Evolutionary conservation across 129 eudicot species (phyloP).

Genomic region (Artemisia argyi): DNA sequence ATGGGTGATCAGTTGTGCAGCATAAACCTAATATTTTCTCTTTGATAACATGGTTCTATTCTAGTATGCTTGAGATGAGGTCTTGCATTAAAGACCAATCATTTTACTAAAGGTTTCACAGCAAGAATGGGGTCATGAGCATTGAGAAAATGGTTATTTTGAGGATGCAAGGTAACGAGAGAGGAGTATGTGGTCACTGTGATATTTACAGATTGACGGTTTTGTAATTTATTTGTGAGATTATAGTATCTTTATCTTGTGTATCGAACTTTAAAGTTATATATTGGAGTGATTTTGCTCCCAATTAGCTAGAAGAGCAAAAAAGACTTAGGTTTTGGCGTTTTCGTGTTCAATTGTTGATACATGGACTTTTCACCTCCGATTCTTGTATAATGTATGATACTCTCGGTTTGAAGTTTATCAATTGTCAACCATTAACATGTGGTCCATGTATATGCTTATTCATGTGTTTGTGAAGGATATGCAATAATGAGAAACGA

Average conservation of each 20-base stretch:
- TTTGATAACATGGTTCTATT: neutral
- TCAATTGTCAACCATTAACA: neutral
- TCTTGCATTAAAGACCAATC: constrained; percentile 5
- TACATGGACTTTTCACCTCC: neutral
- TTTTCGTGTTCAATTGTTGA: constrained; percentile 3
- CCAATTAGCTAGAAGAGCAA: constrained; percentile 14
- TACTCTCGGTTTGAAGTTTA: constrained; percentile 3
- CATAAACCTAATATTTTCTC: neutral
- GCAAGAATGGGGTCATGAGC: constrained; percentile 3
- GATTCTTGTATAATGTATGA: neutral
- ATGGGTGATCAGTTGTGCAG: constrained; percentile 14
- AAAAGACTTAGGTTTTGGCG: neutral
- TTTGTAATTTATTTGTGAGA: constrained; percentile 32
- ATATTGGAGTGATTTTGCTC: constrained; percentile 27
- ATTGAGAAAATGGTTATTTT: constrained; percentile 15
- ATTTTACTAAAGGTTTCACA: neutral
- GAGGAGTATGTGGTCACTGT: constrained; percentile 10
- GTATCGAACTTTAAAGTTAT: constrained; percentile 30
- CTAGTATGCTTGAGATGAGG: neutral
- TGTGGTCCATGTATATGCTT: no score
- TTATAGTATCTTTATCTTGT: constrained; percentile 3
- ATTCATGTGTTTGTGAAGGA: no score
- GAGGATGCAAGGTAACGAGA: constrained; percentile 19
- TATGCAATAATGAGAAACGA: no score
- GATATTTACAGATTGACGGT: constrained; percentile 11